Percentiles rank a stretch among this genome's conserved stretches.
Evolutionary conservation across 2,329 filamentous ascomycete genomes (phyloP).

Genomic region (Fusarium phyllophilum): DNA sequence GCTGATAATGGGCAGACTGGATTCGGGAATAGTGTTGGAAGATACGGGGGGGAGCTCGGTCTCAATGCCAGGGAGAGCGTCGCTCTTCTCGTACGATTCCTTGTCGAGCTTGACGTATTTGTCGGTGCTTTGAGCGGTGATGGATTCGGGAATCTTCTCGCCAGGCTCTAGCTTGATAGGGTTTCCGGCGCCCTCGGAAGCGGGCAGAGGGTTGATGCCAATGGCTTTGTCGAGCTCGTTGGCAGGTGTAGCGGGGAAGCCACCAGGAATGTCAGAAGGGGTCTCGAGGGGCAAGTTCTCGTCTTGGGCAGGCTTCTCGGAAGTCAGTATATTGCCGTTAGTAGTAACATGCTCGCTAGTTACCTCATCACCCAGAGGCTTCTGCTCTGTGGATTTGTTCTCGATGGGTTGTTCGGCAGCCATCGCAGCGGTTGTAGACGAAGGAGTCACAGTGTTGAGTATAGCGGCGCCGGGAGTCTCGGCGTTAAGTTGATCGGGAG

Average conservation of each 20-base stretch:
- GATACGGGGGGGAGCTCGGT: conserved; percentile 65
- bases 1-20: conserved; percentile 74
- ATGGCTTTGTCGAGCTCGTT: conserved; percentile 63
- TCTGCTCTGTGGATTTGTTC: conserved; percentile 41
- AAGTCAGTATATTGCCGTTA: conserved; percentile 14
- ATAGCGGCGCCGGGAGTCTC: conserved; percentile 59
- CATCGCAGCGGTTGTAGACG: conserved; percentile 76
- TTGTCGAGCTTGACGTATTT: conserved; percentile 80
- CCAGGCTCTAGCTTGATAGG: conserved; percentile 83
- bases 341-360: conserved; percentile 23
- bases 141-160: conserved; percentile 78
- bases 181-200: conserved; percentile 74
- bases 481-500: conserved; percentile 73
- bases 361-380: conserved; percentile 40
- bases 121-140: conserved; percentile 75
- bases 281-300: conserved; percentile 47
- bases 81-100: conserved; percentile 86
- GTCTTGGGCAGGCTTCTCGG: conserved; percentile 26
- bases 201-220: conserved; percentile 70
- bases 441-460: conserved; percentile 75
- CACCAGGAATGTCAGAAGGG: conserved; percentile 54
- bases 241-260: conserved; percentile 74
- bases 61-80: conserved; percentile 65
- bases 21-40: conserved; percentile 80
- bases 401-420: conserved; percentile 68